Percentiles rank a stretch among this genome's conserved stretches.
Evolutionary conservation across 148 eudicot species (phyloP).

Genomic region (Nepenthes mirabilis): DNA sequence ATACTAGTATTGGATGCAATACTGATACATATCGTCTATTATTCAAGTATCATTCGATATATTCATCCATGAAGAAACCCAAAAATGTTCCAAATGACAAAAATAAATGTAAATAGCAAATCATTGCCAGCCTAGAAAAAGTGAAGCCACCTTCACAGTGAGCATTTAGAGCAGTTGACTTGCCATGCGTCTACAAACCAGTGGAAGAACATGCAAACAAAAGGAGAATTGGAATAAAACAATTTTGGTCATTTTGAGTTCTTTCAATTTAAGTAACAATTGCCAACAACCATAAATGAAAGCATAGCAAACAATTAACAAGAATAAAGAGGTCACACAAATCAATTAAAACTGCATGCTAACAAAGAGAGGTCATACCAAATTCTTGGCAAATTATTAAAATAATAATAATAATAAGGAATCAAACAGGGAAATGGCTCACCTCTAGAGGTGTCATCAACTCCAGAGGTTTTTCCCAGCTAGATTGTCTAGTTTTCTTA

Average conservation of each 20-base stretch:
- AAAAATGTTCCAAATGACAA: slow-evolving; percentile 18
- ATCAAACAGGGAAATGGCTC: slow-evolving; percentile 21
- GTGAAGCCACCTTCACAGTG: slow-evolving; percentile 72
- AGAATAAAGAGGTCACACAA: slow-evolving; percentile 2
- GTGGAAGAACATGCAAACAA: slow-evolving; percentile 79
- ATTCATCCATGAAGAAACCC: background rate
- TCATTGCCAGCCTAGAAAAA: slow-evolving; percentile 81
- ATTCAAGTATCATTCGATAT: too few relatives aligned
- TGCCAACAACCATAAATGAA: slow-evolving; percentile 15
- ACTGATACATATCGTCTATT: too few relatives aligned
- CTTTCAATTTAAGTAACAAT: slow-evolving; percentile 19
- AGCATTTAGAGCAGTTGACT: slow-evolving; percentile 72
- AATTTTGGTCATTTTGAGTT: slow-evolving; percentile 17
- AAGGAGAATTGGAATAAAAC: slow-evolving; percentile 58
- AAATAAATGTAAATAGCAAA: slow-evolving; percentile 45
- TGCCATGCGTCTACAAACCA: slow-evolving; percentile 90
- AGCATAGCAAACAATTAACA: slow-evolving; percentile 1
- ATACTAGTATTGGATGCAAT: too few relatives aligned
- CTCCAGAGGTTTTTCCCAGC: slow-evolving; percentile 97
- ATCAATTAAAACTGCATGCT: background rate
- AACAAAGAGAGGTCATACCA: slow-evolving; percentile 2
- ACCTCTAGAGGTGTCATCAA: slow-evolving; percentile 96
- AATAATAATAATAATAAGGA: slow-evolving; percentile 4
- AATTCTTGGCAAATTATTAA: too few relatives aligned
- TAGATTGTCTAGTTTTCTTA: slow-evolving; percentile 82